Evolutionary conservation across 257 asterid species (phyloP).

Genomic region (Pogostemon cablin): DNA sequence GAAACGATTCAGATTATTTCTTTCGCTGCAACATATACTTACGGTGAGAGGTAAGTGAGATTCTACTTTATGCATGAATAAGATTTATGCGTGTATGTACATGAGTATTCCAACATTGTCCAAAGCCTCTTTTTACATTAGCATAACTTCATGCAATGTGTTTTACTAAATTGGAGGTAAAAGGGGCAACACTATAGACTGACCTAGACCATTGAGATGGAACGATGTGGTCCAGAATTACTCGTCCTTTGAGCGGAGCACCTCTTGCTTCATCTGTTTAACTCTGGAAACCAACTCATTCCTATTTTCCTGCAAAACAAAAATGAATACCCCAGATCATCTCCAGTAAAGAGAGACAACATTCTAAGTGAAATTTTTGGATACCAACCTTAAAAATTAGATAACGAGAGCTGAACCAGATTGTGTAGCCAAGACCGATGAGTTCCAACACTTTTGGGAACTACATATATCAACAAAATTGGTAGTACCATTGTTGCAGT

Average conservation of each 20-base stretch:
- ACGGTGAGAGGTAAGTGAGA: too few species aligned
- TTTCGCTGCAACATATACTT: too few species aligned
- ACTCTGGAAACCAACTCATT: slow-evolving; percentile 61
- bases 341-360: too few species aligned
- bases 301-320: slow-evolving; percentile 62
- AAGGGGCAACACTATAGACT: neutral
- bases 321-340: neutral
- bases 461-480: slow-evolving; percentile 37
- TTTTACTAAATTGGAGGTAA: slow-evolving; percentile 16
- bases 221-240: slow-evolving; percentile 11
- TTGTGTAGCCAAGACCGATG: slow-evolving; percentile 73
- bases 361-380: neutral
- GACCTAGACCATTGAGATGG: neutral
- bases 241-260: slow-evolving; percentile 51
- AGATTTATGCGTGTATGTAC: too few species aligned
- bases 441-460: slow-evolving; percentile 74
- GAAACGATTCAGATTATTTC: too few species aligned
- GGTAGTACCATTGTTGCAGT: neutral
- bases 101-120: too few species aligned
- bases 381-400: slow-evolving; percentile 69
- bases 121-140: too few species aligned
- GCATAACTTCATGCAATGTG: neutral
- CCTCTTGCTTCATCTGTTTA: slow-evolving; percentile 66
- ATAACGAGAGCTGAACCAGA: slow-evolving; percentile 80
- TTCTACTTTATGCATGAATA: too few species aligned